phyloP scores from a whole-genome alignment of 768 basidiomycete genomes.

The Mycena olivaceomarginata region DNA sequence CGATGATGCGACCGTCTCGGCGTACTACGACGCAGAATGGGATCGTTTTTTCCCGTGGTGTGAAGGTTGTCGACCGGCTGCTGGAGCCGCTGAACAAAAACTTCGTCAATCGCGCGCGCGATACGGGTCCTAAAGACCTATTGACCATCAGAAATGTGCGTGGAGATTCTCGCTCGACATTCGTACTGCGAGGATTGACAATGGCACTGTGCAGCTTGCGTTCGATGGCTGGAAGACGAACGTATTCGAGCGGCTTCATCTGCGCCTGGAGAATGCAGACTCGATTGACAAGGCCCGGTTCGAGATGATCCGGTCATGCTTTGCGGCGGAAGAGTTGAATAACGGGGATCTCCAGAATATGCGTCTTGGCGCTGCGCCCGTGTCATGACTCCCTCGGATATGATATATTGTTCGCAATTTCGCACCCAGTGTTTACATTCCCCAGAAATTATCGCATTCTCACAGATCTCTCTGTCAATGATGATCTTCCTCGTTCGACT shows the following conservation, averaged over 20 bases:
- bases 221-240: constrained; percentile 12
- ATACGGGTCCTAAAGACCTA: not conserved
- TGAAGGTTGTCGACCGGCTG: not conserved
- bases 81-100: constrained; percentile 6
- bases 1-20: not conserved
- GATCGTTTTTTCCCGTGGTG: constrained; percentile 13
- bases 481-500: too few relatives aligned
- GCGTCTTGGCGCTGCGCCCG: not conserved
- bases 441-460: too few relatives aligned
- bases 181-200: too few relatives aligned
- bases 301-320: not conserved
- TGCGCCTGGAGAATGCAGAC: not conserved
- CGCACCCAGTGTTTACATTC: too few relatives aligned
- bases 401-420: too few relatives aligned
- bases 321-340: constrained; percentile 3
- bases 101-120: not conserved
- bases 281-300: not conserved
- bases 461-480: too few relatives aligned
- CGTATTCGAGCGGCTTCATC: constrained; percentile 3
- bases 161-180: not conserved
- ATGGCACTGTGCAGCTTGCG: not conserved
- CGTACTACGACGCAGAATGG: constrained; percentile 20
- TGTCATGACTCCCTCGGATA: too few relatives aligned
- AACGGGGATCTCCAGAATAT: not conserved
- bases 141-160: not conserved